Evolutionary conservation across 192 early-diverging fungal genomes (phyloP), one percentile per base, ranked within the genome.

Genomic region (Tieghemiomyces parasiticus): DNA sequence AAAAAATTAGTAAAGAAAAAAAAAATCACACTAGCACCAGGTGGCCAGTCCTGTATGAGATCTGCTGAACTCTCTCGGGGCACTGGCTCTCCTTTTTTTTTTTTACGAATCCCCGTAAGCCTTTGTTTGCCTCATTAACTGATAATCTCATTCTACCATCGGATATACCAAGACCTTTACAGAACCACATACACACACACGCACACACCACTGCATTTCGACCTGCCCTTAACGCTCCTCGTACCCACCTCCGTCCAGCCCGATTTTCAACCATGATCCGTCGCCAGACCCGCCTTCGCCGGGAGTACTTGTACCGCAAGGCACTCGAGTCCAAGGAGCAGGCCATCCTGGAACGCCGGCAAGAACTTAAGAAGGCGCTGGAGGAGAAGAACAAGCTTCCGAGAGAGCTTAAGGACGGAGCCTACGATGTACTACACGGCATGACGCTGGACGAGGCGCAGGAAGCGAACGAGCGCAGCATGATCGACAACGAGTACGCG

Each of bases 251-350:
- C n/a, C n/a, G n/a, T n/a, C n/a, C n/a, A n/a, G n/a, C n/a, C n/a
- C n/a, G n/a, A 44, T 52, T 29, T 2, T 54, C 20, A 26, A 33
- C 4, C 38, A 80, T 80, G 87, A 81, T 90, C 63, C 82, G 92
- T 53, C 76, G 91, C 73, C 84, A 93, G 58, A 81, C 90, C 31
- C 84, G 95, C 33, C 76, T 88, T 58, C 78, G 95, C 45, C 71
- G 92, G 65, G 95, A 99, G 75, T 99, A 93, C 62, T 81, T 99
- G 33, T 97, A 95, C 82, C 83, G 84, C 69, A 99, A 99, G 77
- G 87, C 92, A 13, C 78, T 95, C 8, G 95, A 99, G 78, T 74
- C 85, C 34, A 90, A 95, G 69, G 92, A 99, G 46, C 79, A 80
- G 63, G 81, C 81, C 62, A 93, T 91, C 53, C 92, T 85, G 67